Evolutionary conservation across 768 basidiomycete genomes (phyloP).

Genomic region (Hebeloma cylindrosporum): DNA sequence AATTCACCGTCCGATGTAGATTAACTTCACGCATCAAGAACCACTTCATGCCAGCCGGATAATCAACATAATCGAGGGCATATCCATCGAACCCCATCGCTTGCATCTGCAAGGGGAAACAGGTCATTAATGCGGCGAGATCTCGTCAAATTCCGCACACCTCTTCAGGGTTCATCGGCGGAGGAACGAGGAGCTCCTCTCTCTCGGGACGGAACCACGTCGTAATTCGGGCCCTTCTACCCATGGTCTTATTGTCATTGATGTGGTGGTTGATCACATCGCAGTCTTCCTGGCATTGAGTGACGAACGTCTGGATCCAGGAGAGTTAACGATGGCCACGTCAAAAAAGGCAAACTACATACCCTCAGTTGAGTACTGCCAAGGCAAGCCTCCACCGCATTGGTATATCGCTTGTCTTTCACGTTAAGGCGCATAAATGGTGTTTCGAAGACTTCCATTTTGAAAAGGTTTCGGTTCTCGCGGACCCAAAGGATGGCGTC

Average conservation of each 20-base stretch:
- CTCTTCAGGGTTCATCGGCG: conserved; percentile 62
- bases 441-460: conserved; percentile 85
- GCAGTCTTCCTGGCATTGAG: conserved; percentile 82
- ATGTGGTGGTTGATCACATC: conserved; percentile 63
- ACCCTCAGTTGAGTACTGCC: conserved; percentile 63
- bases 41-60: conserved; percentile 70
- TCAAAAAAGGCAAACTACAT: conserved; percentile 13
- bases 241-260: conserved; percentile 61
- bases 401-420: conserved; percentile 57
- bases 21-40: conserved; percentile 64
- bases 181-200: conserved; percentile 36
- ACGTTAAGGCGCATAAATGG: conserved; percentile 72
- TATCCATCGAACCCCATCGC: conserved; percentile 75
- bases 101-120: conserved; percentile 46
- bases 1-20: conserved; percentile 72
- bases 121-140: neutral
- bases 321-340: neutral
- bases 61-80: conserved; percentile 78
- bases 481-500: conserved; percentile 76
- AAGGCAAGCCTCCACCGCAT: conserved; percentile 77
- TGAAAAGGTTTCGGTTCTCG: conserved; percentile 61
- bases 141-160: conserved; percentile 41
- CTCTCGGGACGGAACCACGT: conserved; percentile 62
- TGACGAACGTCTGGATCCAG: conserved; percentile 71
- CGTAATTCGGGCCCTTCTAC: conserved; percentile 54